Base-by-base conservation (phyloP, 2,329 filamentous ascomycete genomes). In the Colletotrichum acutatum region DNA sequence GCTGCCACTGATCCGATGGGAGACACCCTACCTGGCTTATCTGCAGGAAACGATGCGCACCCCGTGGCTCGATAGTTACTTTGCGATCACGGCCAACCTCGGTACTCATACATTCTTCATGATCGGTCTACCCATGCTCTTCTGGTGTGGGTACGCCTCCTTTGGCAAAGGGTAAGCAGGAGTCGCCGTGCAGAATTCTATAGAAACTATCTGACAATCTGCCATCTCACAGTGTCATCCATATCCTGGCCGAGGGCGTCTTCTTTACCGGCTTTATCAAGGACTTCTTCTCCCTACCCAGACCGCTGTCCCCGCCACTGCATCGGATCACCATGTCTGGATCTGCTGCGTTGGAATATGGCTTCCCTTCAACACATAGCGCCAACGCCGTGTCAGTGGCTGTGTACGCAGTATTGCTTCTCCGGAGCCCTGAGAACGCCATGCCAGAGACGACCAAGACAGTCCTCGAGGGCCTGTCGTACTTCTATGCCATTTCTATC, bases 21-120 rank as follows among this genome's bases (percentile, higher is more conserved):
- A 99, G 86, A 99, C 97, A 34, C 96, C 95, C 1, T 97, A 97
- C 83, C 91, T 99, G 22, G 96, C 96, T 70, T 92, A 90, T 85
- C 85, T 98, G 79, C 97, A 99, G 87, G 89, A 92, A 76, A 91
- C 87, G 80, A 83, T 96, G 81, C 93, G 96, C 79, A 93, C 94
- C 24, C 94, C 95, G 0, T 89, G 93, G 9, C 91, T 98, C 78
- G 97, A 99, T 83, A 94, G 94, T 75, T 99, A 98, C 86, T 99
- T 99, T 83, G 96, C 97, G 63, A 94, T 97, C 76, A 97, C 95
- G 0, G 97, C 97, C 75, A 99, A 98, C 82, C 90, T 98, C 68
- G 95, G 97, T 76, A 99, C 97, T 0, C 97, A 99, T 84, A 99
- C 97, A 0, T 98, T 98, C 86, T 99, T 98, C 87, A 98, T 98